A percentile compares a stretch with the other conserved stretches of the same genome.
phyloP scores from a whole-genome alignment of 225 moss, liverwort and hornwort genomes.

The Pleurozium schreberi region DNA sequence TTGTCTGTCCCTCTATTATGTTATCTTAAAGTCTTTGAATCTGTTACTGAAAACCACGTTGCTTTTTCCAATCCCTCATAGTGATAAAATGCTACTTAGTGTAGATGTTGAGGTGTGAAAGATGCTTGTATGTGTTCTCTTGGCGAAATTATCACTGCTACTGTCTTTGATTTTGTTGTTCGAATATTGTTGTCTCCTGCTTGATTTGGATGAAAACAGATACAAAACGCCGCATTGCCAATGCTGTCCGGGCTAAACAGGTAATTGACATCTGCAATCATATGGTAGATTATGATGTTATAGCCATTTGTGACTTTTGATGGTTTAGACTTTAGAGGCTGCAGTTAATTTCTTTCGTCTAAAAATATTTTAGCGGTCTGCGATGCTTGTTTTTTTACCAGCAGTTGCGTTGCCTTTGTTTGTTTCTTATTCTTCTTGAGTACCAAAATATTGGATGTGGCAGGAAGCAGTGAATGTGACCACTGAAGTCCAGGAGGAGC shows the following conservation, averaged over 20 bases:
- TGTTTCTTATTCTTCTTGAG: neutral
- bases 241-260: constrained; percentile 39
- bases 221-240: constrained; percentile 47
- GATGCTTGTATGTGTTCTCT: neutral
- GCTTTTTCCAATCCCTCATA: neutral
- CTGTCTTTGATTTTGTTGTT: neutral
- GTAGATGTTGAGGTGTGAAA: neutral
- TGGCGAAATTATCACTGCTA: neutral
- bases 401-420: neutral
- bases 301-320: neutral
- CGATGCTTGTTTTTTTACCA: neutral
- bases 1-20: neutral
- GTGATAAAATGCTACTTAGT: neutral
- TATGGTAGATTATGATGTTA: neutral
- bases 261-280: neutral
- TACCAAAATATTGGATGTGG: neutral
- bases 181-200: neutral
- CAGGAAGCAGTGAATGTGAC: constrained; percentile 64
- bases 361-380: neutral
- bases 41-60: neutral
- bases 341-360: neutral
- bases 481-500: constrained; percentile 58
- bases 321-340: neutral
- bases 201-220: constrained; percentile 30
- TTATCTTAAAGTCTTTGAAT: neutral